phyloP scores from a whole-genome alignment of 176 grass and related monocot genomes.

The Cenchrus fungigraminus region DNA sequence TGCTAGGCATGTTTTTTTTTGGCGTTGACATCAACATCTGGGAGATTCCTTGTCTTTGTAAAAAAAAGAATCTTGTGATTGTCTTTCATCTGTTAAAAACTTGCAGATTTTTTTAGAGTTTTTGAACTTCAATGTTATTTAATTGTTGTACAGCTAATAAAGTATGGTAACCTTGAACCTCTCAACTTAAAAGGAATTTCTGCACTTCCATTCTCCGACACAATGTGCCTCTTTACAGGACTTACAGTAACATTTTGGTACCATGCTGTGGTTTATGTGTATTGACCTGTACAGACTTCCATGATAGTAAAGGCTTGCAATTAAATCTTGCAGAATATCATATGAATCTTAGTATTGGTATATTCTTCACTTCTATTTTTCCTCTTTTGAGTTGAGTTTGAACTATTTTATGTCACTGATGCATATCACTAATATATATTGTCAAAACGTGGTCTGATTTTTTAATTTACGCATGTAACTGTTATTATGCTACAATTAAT shows the following conservation, averaged over 20 bases:
- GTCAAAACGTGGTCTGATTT: not conserved
- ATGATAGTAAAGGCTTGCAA: conserved; percentile 9
- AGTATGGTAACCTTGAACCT: too few species aligned
- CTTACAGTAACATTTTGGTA: conserved; percentile 1
- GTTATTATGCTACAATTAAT: conserved; percentile 10
- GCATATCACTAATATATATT: not conserved
- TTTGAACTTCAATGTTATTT: not conserved
- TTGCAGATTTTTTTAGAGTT: not conserved
- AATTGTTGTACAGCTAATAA: not conserved
- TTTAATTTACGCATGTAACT: conserved; percentile 1
- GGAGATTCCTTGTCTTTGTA: not conserved
- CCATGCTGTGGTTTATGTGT: not conserved
- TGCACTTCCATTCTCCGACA: not conserved
- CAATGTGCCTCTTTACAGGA: not conserved
- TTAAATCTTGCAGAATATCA: conserved; percentile 10
- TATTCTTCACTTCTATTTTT: not conserved
- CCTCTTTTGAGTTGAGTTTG: not conserved
- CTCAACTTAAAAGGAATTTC: not conserved
- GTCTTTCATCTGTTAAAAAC: conserved; percentile 4
- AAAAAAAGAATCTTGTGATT: not conserved
- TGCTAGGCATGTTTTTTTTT: conserved; percentile 12
- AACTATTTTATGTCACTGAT: conserved; percentile 15
- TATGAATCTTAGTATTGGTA: not conserved
- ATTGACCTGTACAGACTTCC: conserved; percentile 9
- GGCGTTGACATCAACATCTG: not conserved